Conservation (phyloP, 176 grass and related monocot species). For the sorghum (Sorghum bicolor) region Sorghum_bicolor_NCBIv3 NC_012875.2:58890001-58890500, state of each 20-base stretch:
- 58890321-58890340: background rate
- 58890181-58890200: background rate
- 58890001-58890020: no score
- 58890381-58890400: background rate
- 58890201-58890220: background rate
- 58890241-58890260: background rate
- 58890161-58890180: background rate
- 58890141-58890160: background rate
- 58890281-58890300: background rate
- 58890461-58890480: conserved; percentile 57
- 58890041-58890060: no score
- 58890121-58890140: no score
- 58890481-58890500: conserved; percentile 14
- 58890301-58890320: background rate
- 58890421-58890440: conserved; percentile 57
- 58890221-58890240: background rate
- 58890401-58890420: conserved; percentile 34
- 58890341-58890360: background rate
- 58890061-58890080: no score
- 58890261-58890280: no score
- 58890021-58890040: no score
- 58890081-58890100: no score
- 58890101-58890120: no score
- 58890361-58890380: background rate
- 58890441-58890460: conserved; percentile 56